Percentiles rank a stretch among this genome's conserved stretches.
phyloP scores from a whole-genome alignment of 768 basidiomycete genomes.

The Lenzites betulinus region DNA sequence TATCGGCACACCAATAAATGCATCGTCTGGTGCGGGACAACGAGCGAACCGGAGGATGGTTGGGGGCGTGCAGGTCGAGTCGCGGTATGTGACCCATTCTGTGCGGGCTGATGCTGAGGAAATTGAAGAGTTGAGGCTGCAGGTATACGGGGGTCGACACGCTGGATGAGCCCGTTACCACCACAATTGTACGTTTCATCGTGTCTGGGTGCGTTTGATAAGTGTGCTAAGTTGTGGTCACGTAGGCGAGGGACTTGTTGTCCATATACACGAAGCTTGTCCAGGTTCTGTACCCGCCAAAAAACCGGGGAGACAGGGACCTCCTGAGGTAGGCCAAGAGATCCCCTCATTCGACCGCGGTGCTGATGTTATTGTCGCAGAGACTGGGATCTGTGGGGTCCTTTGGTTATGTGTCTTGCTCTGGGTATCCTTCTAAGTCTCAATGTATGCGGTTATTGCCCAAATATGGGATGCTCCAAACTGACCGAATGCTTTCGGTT shows the following conservation, averaged over 20 bases:
- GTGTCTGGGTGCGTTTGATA: constrained; percentile 13
- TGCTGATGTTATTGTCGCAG: constrained; percentile 39
- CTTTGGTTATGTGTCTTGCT: constrained; percentile 77
- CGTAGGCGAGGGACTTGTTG: constrained; percentile 82
- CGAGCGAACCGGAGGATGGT: constrained; percentile 61
- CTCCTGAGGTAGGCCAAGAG: constrained; percentile 62
- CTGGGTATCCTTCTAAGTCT: constrained; percentile 85
- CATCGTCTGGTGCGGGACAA: constrained; percentile 32
- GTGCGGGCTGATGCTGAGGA: background rate
- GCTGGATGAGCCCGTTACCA: constrained; percentile 87
- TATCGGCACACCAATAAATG: constrained; percentile 55
- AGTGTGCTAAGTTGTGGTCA: background rate
- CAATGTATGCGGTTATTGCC: constrained; percentile 51
- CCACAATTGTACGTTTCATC: constrained; percentile 74
- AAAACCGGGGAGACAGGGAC: constrained; percentile 71
- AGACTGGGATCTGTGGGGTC: constrained; percentile 99
- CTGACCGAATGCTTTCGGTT: background rate
- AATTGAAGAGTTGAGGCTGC: constrained; percentile 1
- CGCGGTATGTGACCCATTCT: constrained; percentile 54
- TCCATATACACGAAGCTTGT: constrained; percentile 93
- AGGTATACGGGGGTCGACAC: constrained; percentile 87
- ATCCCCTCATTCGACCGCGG: background rate
- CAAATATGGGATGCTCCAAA: no score
- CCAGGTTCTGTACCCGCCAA: constrained; percentile 87
- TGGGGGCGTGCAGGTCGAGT: constrained; percentile 89